Evolutionary conservation across 805 yeast species (phyloP), one percentile per base, ranked within the genome.

Genomic region (Myxozyma geophila): DNA sequence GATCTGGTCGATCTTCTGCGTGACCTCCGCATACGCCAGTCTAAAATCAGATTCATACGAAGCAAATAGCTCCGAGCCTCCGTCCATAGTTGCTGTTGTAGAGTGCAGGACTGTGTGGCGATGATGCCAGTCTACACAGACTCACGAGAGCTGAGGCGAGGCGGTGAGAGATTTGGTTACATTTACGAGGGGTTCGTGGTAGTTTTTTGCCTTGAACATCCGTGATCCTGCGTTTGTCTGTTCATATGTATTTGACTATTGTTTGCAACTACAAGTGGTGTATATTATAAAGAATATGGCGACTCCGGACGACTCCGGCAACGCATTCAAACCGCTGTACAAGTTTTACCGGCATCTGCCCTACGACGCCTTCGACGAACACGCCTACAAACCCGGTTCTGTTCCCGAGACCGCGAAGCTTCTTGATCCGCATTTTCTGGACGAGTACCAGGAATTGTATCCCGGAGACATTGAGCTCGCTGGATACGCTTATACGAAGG

Each of bases 31-130:
- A 66, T 82, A 81, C 1, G 92, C 85, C 66, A 88, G 81, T 72
- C 86, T 85, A 75, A 86, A 85, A 72, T 90, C 96, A 1, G 87
- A 74, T 70, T 88, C 92, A 74, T 88, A 88, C 43, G 83, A 82
- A 28, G 80, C 77, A 72, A 88, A 86, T 71, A 86, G 76, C 36
- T 85, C 88, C 0, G 87, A 70, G 5, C 54, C 54, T 39, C 73
- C 73, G 44, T 53, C 54, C 59, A 59, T 53, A 15, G 36, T 47
- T 46, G 21, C 35, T 13, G 19, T n/a, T 7, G 15, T 23, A n/a
- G 47, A 5, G 5, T 10, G 28, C 9, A n/a, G 47, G 2, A 43
- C 10, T 43, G 21, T 43, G 47, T 43, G 47, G 47, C 47, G 47
- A 43, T 43, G 47, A 43, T 13, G 47, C 10, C 47, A 39, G 28